A percentile compares a stretch with the other conserved stretches of the same genome.
phyloP scores from a whole-genome alignment of 2,329 filamentous ascomycete species.

The Trichoderma sp. region DNA sequence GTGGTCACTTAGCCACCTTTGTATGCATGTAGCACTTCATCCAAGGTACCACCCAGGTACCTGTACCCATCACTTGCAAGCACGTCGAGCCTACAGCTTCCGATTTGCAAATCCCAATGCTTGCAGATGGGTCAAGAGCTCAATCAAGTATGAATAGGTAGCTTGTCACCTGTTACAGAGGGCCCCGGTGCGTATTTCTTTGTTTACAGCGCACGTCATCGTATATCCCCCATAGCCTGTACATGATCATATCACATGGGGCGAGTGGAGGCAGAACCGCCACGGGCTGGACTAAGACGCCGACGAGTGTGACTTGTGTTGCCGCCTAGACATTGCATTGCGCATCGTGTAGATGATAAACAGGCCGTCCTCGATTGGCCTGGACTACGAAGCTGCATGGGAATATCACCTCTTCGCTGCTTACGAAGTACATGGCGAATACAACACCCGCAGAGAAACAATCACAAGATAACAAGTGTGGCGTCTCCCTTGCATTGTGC shows the following conservation, averaged over 20 bases:
- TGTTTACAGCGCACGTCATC: slow-evolving; percentile 1
- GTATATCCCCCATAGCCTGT: not conserved
- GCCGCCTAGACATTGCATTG: not conserved
- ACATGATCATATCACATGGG: slow-evolving; percentile 16
- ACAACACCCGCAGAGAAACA: not conserved
- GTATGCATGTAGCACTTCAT: too few relatives aligned
- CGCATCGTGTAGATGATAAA: not conserved
- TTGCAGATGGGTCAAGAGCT: not conserved
- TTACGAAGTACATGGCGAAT: not conserved
- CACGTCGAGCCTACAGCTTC: not conserved
- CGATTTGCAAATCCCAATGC: not conserved
- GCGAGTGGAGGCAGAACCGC: slow-evolving; percentile 6
- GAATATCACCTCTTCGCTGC: not conserved
- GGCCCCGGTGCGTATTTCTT: not conserved
- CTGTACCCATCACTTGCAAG: not conserved
- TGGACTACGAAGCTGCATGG: not conserved
- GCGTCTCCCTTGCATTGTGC: not conserved
- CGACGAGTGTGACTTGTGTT: slow-evolving; percentile 9
- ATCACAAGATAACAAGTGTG: not conserved
- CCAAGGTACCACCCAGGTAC: too few relatives aligned
- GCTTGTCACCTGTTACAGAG: not conserved
- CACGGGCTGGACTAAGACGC: not conserved
- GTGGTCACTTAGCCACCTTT: not conserved
- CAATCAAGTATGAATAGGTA: not conserved
- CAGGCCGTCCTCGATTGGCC: not conserved